Percentiles rank a stretch among this genome's conserved stretches.
These are phyloP conservation scores for Pyricularia pennisetigena DNA, from an alignment of 2,329 filamentous ascomycete species.

Conservation along the genomic window DNA sequence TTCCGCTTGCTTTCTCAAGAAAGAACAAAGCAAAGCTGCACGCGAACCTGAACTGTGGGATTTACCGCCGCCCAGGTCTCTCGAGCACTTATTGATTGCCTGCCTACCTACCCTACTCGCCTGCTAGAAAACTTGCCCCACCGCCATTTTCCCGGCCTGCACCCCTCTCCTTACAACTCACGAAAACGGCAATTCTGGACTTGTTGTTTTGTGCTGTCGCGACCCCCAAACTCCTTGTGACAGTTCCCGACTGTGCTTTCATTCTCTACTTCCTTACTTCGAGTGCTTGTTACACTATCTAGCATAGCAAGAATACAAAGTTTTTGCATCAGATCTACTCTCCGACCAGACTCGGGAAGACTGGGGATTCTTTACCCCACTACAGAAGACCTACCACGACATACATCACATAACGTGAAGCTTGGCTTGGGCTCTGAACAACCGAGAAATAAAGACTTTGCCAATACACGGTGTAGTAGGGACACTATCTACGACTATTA, in stretches of 20 bases:
- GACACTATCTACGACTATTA: not conserved
- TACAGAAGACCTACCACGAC: not conserved
- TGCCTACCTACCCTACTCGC: not conserved
- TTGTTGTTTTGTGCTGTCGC: not conserved
- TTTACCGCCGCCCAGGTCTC: not conserved
- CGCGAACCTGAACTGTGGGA: not conserved
- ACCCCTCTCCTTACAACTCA: not conserved
- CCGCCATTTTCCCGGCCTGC: not conserved
- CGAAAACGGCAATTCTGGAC: not conserved
- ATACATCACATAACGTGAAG: not conserved
- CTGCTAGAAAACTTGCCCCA: not conserved
- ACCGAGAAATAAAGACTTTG: not conserved
- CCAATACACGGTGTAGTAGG: not conserved
- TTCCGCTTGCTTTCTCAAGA: not conserved
- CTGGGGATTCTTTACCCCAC: not conserved
- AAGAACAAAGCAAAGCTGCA: not conserved
- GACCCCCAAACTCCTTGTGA: not conserved
- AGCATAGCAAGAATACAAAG: not conserved
- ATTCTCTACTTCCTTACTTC: not conserved
- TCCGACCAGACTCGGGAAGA: not conserved
- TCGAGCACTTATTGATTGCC: not conserved
- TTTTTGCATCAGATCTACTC: not conserved
- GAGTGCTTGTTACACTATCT: not conserved
- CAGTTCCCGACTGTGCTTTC: not conserved
- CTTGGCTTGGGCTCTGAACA: not conserved